Base-by-base conservation (phyloP, 2,329 filamentous ascomycete genomes). In the Fusarium decemcellulare region DNA sequence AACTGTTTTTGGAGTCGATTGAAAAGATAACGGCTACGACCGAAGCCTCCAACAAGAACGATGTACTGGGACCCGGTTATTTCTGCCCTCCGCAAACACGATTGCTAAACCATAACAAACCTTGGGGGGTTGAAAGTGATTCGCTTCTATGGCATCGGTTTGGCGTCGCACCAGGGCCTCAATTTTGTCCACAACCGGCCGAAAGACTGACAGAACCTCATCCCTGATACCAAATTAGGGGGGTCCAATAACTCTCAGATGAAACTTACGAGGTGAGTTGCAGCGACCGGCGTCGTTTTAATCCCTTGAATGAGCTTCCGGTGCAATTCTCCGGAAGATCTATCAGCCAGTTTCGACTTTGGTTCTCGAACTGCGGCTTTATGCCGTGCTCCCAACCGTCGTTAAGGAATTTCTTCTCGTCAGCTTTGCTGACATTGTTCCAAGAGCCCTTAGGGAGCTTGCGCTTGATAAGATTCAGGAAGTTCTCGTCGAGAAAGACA, bases 1-100 rank as follows among this genome's bases (percentile, higher is more conserved):
- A 74, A 27, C 0, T 5, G 4, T 0, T 34, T 16, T 0, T 63
- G 59, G 0, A 83, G 52, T 0, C 59, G 57, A 3, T 63, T 43
- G 11, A 62, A 68, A 1, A 84, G 59, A 6, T 78, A 81, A 0
- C 50, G 34, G 14, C 72, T 78, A 2, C 77, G 66, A 0, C 82
- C 81, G 6, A 84, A 79, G 0, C 81, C 82, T 0, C 82, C 82
- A 0, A 80, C 81, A 0, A 84, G 72, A 2, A 82, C 72, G 6
- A 83, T 55, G 27, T 77, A 79, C 82, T n/a, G n/a, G n/a, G n/a
- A n/a, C n/a, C n/a, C n/a, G n/a, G n/a, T n/a, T n/a, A n/a, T n/a
- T n/a, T n/a, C n/a, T n/a, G n/a, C n/a, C n/a, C n/a, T n/a, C n/a
- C n/a, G n/a, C n/a, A n/a, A n/a, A n/a, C n/a, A n/a, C n/a, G n/a